phyloP scores from a whole-genome alignment of 1,284 basidiomycete species.

The Tilletia horrida region DNA sequence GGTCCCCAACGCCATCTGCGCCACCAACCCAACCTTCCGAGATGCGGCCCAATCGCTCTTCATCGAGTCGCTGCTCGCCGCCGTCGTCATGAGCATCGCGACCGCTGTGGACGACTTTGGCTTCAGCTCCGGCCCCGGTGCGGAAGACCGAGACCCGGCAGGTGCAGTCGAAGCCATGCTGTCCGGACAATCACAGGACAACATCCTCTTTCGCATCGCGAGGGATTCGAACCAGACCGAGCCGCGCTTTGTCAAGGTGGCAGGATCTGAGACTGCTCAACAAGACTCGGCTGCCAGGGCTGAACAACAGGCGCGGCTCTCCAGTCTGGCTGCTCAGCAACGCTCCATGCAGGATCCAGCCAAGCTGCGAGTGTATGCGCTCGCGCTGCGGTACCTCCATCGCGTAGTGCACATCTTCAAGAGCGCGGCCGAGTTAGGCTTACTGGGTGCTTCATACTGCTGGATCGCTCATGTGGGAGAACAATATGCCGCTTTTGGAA shows the following conservation, averaged over 20 bases:
- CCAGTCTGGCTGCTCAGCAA: not conserved
- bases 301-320: no score
- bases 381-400: not conserved
- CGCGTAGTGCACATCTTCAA: not conserved
- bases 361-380: not conserved
- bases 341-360: constrained; percentile 9
- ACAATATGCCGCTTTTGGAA: no score
- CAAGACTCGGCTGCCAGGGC: no score
- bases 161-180: constrained; percentile 1
- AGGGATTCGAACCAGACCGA: not conserved
- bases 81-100: not conserved
- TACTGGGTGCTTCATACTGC: no score
- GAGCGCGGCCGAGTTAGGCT: not conserved
- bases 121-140: not conserved
- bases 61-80: constrained; percentile 1
- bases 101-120: constrained; percentile 5
- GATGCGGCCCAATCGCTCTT: constrained; percentile 7
- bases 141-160: not conserved
- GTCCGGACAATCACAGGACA: not conserved
- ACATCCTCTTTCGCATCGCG: constrained; percentile 1
- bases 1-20: not conserved
- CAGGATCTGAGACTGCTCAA: not conserved
- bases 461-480: no score
- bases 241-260: not conserved
- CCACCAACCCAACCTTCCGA: not conserved